Base-by-base conservation (phyloP, 1,284 basidiomycete species). In the Mrakiaceae sp. region DNA sequence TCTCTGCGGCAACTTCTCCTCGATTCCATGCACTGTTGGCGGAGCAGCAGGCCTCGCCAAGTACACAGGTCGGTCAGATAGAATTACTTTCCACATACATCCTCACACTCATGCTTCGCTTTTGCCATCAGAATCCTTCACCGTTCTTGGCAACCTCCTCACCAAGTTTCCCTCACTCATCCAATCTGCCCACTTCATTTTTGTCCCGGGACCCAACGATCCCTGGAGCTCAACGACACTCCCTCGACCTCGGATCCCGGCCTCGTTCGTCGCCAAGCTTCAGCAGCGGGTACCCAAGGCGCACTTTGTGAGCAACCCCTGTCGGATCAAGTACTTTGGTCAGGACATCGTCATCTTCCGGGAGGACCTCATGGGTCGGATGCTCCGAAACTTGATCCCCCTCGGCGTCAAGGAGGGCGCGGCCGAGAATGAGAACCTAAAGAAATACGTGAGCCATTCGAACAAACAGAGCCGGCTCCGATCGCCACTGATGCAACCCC, bases 341-440 rank as follows among this genome's bases (percentile, higher is more conserved):
- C 94, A 98, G 73, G 96, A 99, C 76, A 85, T 98, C 55, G 94
- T 98, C 50, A 79, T 99, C 39, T 96, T 88, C 73, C 80, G 96
- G 62, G 93, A 98, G 71, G 91, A 98, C 73, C 77, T 88, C 62
- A 96, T 98, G 92, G 84, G 90, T 2, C 82, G 88, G 66, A 94
- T 98, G 88, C 78, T 98, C 65, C 80, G 96, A 68, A 97, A 97
- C 75, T 81, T 90, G 27, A 85, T 95, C 5, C 27, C 27, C 27
- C 59, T 69, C 47, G 86, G 87, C 10, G 84, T 93, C 54, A 94
- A 93, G 72, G 85, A 85, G 0, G 82, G 86, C 67, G 83, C 83
- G 40, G 78, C 79, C 62, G 85, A 84, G 68, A 86, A 86, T 55
- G 73, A 69, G 0, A 87, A 92, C 71, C 77, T 95, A 73, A 91